These are phyloP conservation scores for Schizochytrium sp. DNA, from an alignment of 108 stramenopile species.

Conservation along the genomic window DNA sequence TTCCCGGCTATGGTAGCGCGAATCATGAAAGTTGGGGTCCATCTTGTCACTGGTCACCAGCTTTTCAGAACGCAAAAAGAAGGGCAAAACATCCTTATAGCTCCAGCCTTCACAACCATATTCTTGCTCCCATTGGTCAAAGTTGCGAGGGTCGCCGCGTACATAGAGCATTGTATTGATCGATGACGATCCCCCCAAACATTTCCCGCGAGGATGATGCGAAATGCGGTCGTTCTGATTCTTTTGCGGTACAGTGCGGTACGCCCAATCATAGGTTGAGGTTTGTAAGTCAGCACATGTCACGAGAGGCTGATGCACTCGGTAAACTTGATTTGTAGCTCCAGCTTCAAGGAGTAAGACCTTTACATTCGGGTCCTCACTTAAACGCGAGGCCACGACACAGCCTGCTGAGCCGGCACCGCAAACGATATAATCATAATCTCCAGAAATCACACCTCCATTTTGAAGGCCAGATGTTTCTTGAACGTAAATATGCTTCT, in stretches of 20 bases:
- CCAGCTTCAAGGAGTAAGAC: slow-evolving; percentile 76
- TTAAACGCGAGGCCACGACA: slow-evolving; percentile 80
- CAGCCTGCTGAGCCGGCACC: slow-evolving; percentile 85
- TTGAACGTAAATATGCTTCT: not conserved
- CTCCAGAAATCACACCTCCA: not conserved
- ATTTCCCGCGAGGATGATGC: slow-evolving; percentile 72
- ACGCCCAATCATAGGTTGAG: not conserved
- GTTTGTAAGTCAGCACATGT: slow-evolving; percentile 34
- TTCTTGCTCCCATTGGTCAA: slow-evolving; percentile 69
- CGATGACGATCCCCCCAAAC: slow-evolving; percentile 71
- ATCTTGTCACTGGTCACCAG: slow-evolving; percentile 3
- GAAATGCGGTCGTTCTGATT: slow-evolving; percentile 61
- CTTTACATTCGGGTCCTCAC: slow-evolving; percentile 59
- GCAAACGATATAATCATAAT: slow-evolving; percentile 83
- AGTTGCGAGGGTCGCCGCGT: slow-evolving; percentile 73
- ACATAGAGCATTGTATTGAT: slow-evolving; percentile 73
- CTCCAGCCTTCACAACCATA: slow-evolving; percentile 68
- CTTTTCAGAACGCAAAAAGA: slow-evolving; percentile 64
- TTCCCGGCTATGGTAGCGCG: slow-evolving; percentile 59
- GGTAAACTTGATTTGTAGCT: slow-evolving; percentile 7
- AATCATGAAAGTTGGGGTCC: not conserved
- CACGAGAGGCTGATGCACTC: slow-evolving; percentile 32
- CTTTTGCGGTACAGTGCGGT: not conserved
- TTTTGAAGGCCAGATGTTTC: not conserved
- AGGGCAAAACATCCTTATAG: slow-evolving; percentile 69